Percentiles rank a stretch among this genome's conserved stretches.
Conservation (phyloP, 306 rosid genomes). For the Cucurbita pepo region DNA sequence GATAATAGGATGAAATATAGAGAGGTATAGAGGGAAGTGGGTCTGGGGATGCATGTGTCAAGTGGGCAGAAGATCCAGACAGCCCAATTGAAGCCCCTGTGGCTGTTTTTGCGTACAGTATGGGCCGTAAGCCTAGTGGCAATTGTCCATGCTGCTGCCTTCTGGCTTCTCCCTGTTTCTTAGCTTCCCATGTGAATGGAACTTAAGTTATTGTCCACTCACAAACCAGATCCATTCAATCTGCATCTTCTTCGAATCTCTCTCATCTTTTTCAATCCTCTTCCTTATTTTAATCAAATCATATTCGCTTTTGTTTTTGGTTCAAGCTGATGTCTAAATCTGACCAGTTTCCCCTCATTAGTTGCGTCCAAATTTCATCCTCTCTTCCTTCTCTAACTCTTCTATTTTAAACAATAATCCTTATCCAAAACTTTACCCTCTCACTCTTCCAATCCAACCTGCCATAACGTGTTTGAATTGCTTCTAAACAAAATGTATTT, state of each 20-base stretch:
- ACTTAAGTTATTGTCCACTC: not conserved
- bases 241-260: not conserved
- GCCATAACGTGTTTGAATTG: too few relatives aligned
- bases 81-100: not conserved
- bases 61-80: not conserved
- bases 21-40: not conserved
- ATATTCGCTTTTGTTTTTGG: not conserved
- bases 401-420: not conserved
- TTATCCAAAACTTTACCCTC: not conserved
- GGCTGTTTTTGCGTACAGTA: not conserved
- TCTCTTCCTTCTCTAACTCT: not conserved
- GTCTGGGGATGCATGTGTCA: not conserved
- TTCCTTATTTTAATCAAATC: not conserved
- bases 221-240: not conserved
- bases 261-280: not conserved
- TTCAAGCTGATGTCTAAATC: not conserved
- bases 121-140: not conserved
- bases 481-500: too few relatives aligned
- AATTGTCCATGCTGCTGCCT: not conserved
- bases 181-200: not conserved
- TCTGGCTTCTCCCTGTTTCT: not conserved
- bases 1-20: too few relatives aligned
- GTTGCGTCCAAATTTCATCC: not conserved
- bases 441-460: not conserved
- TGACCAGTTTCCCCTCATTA: not conserved